phyloP scores from a whole-genome alignment of 2,329 filamentous ascomycete genomes.

The Cadophora sp. region DNA sequence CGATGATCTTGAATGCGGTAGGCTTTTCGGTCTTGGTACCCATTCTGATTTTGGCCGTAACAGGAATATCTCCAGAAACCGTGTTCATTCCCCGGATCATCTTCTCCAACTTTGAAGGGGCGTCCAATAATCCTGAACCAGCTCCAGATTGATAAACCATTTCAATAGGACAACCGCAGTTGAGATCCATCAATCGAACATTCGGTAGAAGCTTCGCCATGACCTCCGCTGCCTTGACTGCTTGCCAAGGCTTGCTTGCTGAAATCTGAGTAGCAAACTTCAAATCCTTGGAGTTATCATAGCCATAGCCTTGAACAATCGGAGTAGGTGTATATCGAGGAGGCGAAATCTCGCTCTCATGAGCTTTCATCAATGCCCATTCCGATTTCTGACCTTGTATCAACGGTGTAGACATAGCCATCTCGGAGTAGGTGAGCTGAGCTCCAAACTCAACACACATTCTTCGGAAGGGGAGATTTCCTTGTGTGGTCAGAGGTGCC shows the following conservation, averaged over 20 bases:
- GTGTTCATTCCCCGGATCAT: slow-evolving; percentile 96
- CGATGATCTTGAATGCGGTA: slow-evolving; percentile 80
- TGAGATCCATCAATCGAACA: slow-evolving; percentile 90
- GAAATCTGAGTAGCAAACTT: slow-evolving; percentile 94
- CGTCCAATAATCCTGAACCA: slow-evolving; percentile 91
- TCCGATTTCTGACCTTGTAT: slow-evolving; percentile 90
- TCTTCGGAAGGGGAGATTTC: slow-evolving; percentile 92
- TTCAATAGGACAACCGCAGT: slow-evolving; percentile 97
- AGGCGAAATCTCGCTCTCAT: slow-evolving; percentile 79
- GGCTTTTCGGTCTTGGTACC: slow-evolving; percentile 83
- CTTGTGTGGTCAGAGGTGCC: slow-evolving; percentile 95
- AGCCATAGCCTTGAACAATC: slow-evolving; percentile 79
- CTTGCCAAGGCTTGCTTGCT: slow-evolving; percentile 89
- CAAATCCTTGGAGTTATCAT: slow-evolving; percentile 82
- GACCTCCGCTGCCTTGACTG: slow-evolving; percentile 85
- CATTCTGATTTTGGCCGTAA: slow-evolving; percentile 94
- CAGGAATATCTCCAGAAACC: slow-evolving; percentile 87
- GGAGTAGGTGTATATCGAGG: slow-evolving; percentile 67
- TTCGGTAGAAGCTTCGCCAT: slow-evolving; percentile 79
- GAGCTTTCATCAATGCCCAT: slow-evolving; percentile 94
- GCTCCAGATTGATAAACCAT: slow-evolving; percentile 87
- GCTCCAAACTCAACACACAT: slow-evolving; percentile 89
- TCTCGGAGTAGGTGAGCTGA: slow-evolving; percentile 95
- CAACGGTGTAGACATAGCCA: slow-evolving; percentile 91
- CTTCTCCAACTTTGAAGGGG: slow-evolving; percentile 86